Evolutionary conservation across 2,329 filamentous ascomycete species (phyloP), one percentile per base, ranked within the genome.

Genomic region (Hymenoscyphus scutula): DNA sequence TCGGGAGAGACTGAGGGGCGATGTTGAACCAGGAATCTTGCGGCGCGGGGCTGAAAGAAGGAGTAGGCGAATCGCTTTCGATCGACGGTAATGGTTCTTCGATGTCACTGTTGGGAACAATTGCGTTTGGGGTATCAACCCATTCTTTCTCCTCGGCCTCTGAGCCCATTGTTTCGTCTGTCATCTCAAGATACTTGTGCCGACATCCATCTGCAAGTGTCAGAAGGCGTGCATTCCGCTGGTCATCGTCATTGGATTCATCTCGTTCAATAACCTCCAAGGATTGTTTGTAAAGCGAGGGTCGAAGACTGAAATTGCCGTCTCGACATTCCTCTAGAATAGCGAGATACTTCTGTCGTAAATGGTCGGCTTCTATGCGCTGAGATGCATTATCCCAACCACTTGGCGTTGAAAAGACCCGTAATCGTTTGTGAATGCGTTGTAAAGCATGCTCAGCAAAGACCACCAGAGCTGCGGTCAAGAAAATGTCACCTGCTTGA

Each of bases 211-310:
- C 48, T 19, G 61, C 59, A 17, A 65, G 57, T 6, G 59, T 53
- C 19, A 37, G 30, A 56, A 19, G 60, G 51, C 41, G 29, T 17
- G 17, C 7, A 13, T 25, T n/a, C 10, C 30, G 27, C 60, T 56
- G 15, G 27, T 38, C 23, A 27, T 65, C 15, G 60, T 37, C 38
- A 30, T 32, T 25, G 17, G 17, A 23, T 7, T 63, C 58, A 25
- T 67, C 60, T 48, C 55, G 57, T 41, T 65, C 65, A 29, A 67
- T 55, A 2, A 69, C 63, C 23, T 67, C 63, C 23, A 68, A 30
- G 19, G 68, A 63, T 27, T 68, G 56, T 58, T 64, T 68, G 32
- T 69, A 69, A 23, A 65, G 64, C 5, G 61, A 62, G 30, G 64
- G 57, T 23, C 37, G 58, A 25, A 68, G 62, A 32, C 56, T 61